Evolutionary conservation across 306 rosid species (phyloP), one percentile per base, ranked within the genome.

Genomic region (Cyclanthera cordifolia): DNA sequence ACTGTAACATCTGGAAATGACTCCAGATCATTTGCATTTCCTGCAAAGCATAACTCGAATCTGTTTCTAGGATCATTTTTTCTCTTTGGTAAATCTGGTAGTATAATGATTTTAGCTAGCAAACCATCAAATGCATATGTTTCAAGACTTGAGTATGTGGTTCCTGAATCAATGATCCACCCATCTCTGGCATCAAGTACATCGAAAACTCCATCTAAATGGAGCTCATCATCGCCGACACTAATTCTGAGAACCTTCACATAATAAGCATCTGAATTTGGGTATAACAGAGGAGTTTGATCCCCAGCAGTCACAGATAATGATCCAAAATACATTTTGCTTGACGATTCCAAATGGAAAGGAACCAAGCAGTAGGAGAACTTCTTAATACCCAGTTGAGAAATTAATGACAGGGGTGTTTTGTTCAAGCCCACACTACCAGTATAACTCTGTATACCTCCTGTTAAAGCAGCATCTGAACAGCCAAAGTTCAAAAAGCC

Each of bases 351-450:
- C 23, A 23, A 21, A 34, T 53, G 28, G 51, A 71, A 67, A 23
- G 55, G 81, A 21, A 60, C 59, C 64, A 72, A 34, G 15, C 81
- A 72, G 34, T 71, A 74, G 1, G 75, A 77, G 73, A 67, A 81
- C 28, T n/a, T 77, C 45, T 59, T 71, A 8, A 72, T 74, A 3
- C 23, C 72, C 4, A 74, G 41, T 21, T 74, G 75, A 59, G 74
- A 67, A 53, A 74, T 53, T 8, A 71, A 37, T 12, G 79, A 77
- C 16, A 57, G 7, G 0, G 21, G 50, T 4, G 3, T 32, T 12
- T 57, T 21, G 67, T 71, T 77, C 50, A 80, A 46, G 7, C 72
- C 79, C 43, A 66, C n/a, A 24, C 55, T 41, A 20, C 74, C 72
- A 12, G 5, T 58, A 23, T 37, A 32, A 24, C 53, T 66, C 32